Evolutionary conservation across 805 yeast species (phyloP).

Genomic region (Wickerhamomyces pijperi): DNA sequence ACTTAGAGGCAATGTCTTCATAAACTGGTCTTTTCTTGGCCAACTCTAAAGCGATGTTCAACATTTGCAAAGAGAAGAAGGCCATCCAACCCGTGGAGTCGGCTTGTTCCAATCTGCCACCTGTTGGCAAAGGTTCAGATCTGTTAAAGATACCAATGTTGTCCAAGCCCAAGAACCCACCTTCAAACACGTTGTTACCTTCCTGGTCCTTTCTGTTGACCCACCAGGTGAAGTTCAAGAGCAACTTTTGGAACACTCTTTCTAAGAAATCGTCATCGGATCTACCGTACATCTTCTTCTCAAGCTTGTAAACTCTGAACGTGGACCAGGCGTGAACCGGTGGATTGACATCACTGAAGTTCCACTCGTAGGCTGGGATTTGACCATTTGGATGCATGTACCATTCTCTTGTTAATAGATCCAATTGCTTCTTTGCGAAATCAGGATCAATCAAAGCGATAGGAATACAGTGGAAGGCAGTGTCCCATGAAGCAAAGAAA

Average conservation of each 20-base stretch:
- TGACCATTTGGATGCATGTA: slow-evolving; percentile 98
- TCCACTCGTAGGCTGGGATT: slow-evolving; percentile 95
- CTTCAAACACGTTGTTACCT: slow-evolving; percentile 86
- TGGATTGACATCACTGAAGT: slow-evolving; percentile 89
- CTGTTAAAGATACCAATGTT: slow-evolving; percentile 89
- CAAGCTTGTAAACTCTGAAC: slow-evolving; percentile 77
- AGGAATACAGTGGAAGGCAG: slow-evolving; percentile 91
- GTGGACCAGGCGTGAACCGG: slow-evolving; percentile 97
- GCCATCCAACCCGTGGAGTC: slow-evolving; percentile 99
- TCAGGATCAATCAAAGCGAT: slow-evolving; percentile 88
- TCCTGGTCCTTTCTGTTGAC: slow-evolving; percentile 80
- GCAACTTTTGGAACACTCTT: slow-evolving; percentile 82
- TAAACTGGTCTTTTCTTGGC: slow-evolving; percentile 79
- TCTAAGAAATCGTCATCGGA: slow-evolving; percentile 79
- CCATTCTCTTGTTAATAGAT: slow-evolving; percentile 84
- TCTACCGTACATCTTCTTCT: slow-evolving; percentile 71
- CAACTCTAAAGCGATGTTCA: slow-evolving; percentile 82
- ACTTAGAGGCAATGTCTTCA: slow-evolving; percentile 89
- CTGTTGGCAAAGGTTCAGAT: slow-evolving; percentile 88
- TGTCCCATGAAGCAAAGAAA: slow-evolving; percentile 94
- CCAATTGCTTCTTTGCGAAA: slow-evolving; percentile 83
- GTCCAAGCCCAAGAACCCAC: slow-evolving; percentile 88
- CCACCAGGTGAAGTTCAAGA: slow-evolving; percentile 95
- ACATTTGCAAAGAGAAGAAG: slow-evolving; percentile 80
- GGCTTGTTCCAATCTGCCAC: slow-evolving; percentile 84